Percentiles rank a stretch among this genome's conserved stretches.
These are phyloP conservation scores for Cornus kousa DNA, from an alignment of 148 eudicot species.

Conservation along the genomic window DNA sequence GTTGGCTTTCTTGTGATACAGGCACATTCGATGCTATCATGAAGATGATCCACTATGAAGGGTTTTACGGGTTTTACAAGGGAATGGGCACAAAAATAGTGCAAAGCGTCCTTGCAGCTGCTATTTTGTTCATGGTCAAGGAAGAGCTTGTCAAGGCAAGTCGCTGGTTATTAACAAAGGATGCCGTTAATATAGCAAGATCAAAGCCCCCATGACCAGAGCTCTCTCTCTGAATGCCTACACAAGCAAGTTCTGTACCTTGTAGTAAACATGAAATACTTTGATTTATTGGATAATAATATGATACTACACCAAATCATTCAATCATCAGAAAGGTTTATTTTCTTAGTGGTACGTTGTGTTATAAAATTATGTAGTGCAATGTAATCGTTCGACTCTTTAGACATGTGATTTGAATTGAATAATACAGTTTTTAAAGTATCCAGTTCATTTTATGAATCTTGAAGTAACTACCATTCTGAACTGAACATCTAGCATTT, in stretches of 20 bases:
- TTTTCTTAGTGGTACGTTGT: no score
- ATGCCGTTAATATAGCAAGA: constrained; percentile 28
- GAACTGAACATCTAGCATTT: no score
- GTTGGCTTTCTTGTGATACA: constrained; percentile 23
- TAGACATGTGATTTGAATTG: no score
- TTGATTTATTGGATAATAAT: background rate
- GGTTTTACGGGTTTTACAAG: constrained; percentile 76
- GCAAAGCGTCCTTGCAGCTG: constrained; percentile 93
- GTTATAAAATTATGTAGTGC: no score
- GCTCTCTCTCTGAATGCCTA: background rate
- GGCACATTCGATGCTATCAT: constrained; percentile 77
- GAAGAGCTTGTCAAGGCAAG: constrained; percentile 82
- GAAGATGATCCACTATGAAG: constrained; percentile 84
- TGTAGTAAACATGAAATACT: background rate
- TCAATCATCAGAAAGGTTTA: no score
- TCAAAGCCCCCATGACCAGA: constrained; percentile 26
- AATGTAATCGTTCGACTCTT: no score
- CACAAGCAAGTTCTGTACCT: background rate
- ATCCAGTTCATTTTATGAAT: no score
- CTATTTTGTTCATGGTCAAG: constrained; percentile 89
- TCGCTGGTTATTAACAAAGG: constrained; percentile 55
- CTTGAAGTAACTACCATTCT: no score
- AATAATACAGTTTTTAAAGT: no score
- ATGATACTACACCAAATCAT: background rate
- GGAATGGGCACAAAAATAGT: constrained; percentile 96